phyloP scores from a whole-genome alignment of 2,329 filamentous ascomycete genomes.

The Didymella arachidicola region DNA sequence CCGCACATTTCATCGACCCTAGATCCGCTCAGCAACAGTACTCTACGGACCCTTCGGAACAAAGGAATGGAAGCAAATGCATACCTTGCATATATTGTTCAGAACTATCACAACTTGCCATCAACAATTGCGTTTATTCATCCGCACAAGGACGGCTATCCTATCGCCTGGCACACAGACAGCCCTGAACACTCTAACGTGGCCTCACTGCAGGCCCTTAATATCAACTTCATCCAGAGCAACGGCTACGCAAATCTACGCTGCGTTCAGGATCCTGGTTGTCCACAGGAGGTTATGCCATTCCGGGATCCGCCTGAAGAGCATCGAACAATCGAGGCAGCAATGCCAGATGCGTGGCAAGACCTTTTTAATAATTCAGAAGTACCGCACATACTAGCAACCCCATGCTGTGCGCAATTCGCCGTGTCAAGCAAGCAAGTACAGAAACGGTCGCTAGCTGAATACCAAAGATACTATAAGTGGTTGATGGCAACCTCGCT shows the following conservation, averaged over 20 bases:
- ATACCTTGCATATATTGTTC: slow-evolving; percentile 38
- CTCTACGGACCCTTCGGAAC: slow-evolving; percentile 27
- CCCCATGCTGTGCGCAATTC: slow-evolving; percentile 55
- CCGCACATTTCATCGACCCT: slow-evolving; percentile 25
- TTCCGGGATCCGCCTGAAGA: slow-evolving; percentile 36
- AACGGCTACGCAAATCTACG: slow-evolving; percentile 55
- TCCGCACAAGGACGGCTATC: slow-evolving; percentile 22
- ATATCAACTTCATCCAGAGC: slow-evolving; percentile 48
- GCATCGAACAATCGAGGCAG: slow-evolving; percentile 36
- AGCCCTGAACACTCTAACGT: slow-evolving; percentile 12
- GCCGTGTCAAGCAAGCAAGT: slow-evolving; percentile 46
- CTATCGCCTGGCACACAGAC: slow-evolving; percentile 12
- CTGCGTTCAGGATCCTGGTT: slow-evolving; percentile 50
- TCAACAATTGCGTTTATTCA: slow-evolving; percentile 34
- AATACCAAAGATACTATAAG: slow-evolving; percentile 40
- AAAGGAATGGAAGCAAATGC: slow-evolving; percentile 37
- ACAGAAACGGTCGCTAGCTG: slow-evolving; percentile 33
- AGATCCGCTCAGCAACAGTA: slow-evolving; percentile 29
- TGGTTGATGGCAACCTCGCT: slow-evolving; percentile 39
- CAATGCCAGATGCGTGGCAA: slow-evolving; percentile 51
- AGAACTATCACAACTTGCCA: slow-evolving; percentile 36
- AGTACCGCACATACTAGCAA: slow-evolving; percentile 54
- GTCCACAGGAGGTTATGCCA: slow-evolving; percentile 49
- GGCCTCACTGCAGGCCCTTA: slow-evolving; percentile 38
- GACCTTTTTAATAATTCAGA: slow-evolving; percentile 51